phyloP scores from a whole-genome alignment of 306 rosid genomes.

The Casuarina cunninghamiana region DNA sequence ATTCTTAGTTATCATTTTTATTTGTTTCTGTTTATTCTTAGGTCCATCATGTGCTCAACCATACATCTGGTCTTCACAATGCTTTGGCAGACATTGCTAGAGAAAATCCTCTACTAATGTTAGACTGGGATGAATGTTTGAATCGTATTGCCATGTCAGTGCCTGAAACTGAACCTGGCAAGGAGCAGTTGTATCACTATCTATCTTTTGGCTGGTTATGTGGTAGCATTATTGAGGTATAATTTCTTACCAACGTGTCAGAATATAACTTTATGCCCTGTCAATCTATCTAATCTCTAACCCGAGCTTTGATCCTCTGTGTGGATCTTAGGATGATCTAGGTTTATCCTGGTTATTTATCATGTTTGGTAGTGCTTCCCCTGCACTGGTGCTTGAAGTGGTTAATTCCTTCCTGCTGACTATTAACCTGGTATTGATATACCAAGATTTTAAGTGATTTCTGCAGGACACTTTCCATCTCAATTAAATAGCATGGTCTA shows the following conservation, averaged over 20 bases:
- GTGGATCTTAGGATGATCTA: slow-evolving; percentile 14
- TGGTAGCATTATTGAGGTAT: slow-evolving; percentile 96
- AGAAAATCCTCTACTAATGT: slow-evolving; percentile 68
- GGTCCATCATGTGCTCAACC: slow-evolving; percentile 98
- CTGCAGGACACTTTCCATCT: not conserved
- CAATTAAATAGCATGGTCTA: not conserved
- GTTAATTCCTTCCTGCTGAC: not conserved
- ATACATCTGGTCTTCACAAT: slow-evolving; percentile 96
- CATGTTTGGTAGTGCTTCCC: not conserved
- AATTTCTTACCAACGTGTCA: slow-evolving; percentile 22
- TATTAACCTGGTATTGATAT: not conserved
- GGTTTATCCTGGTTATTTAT: not conserved
- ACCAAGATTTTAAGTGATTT: not conserved
- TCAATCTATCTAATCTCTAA: slow-evolving; percentile 8
- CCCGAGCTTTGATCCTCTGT: slow-evolving; percentile 11
- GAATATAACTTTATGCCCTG: not conserved
- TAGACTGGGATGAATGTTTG: slow-evolving; percentile 92
- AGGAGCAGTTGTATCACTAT: slow-evolving; percentile 85
- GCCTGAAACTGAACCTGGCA: slow-evolving; percentile 92
- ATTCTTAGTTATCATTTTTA: slow-evolving; percentile 9
- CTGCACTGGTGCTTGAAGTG: not conserved
- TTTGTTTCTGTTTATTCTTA: slow-evolving; percentile 31
- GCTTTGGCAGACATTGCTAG: slow-evolving; percentile 52
- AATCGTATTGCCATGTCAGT: slow-evolving; percentile 50
- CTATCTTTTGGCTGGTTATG: slow-evolving; percentile 90